These are phyloP conservation scores for Fusarium bulbicola DNA, from an alignment of 2,329 filamentous ascomycete genomes.

Conservation along the genomic window DNA sequence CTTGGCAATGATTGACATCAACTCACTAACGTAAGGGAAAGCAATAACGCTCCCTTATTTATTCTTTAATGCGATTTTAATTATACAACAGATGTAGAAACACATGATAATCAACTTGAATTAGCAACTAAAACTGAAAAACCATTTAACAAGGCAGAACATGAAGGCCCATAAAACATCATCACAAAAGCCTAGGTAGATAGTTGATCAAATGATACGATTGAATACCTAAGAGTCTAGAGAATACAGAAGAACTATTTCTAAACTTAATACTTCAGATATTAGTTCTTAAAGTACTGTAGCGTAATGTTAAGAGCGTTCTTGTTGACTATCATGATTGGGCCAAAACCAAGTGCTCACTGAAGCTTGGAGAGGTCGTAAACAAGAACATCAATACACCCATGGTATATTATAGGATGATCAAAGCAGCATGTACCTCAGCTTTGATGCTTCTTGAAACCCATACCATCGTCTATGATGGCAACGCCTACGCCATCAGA, in stretches of 20 bases:
- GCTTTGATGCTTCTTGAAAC: neutral
- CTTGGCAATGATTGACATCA: neutral
- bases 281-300: too few species aligned
- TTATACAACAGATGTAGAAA: neutral
- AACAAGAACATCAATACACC: too few species aligned
- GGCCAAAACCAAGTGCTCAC: neutral
- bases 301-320: too few species aligned
- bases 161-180: too few species aligned
- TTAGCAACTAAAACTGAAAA: neutral
- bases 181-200: too few species aligned
- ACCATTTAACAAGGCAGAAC: too few species aligned
- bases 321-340: neutral
- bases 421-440: neutral
- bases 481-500: neutral
- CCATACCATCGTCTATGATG: neutral
- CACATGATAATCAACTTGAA: fast-evolving
- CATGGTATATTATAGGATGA: neutral
- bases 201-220: too few species aligned
- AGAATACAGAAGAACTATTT: too few species aligned
- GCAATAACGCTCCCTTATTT: too few species aligned
- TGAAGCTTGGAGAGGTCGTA: neutral
- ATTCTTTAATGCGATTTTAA: neutral
- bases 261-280: too few species aligned
- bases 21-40: too few species aligned
- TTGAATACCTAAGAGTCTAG: too few species aligned